A percentile compares a stretch with the other conserved stretches of the same genome.
These are phyloP conservation scores for Porcisia hertigi DNA, from an alignment of 208 protist genomes.

Conservation along the genomic window DNA sequence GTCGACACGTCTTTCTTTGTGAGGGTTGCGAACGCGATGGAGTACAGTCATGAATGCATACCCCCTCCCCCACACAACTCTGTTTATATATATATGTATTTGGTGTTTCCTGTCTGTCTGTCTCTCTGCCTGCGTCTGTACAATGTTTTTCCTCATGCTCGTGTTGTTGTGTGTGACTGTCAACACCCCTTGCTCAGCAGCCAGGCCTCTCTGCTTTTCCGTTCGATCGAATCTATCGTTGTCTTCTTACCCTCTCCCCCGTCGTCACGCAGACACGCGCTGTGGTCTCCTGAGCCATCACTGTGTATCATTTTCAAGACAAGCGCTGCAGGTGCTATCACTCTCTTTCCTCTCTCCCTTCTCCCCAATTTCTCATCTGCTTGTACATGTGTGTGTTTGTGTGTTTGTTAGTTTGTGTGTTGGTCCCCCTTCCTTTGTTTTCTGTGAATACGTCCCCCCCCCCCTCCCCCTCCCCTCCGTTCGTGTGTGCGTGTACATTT, in stretches of 20 bases:
- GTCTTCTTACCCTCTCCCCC: neutral
- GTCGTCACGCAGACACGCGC: neutral
- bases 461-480: too few species aligned
- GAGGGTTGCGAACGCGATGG: neutral
- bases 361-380: neutral
- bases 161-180: too few species aligned
- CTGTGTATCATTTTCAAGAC: neutral
- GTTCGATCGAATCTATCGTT: neutral
- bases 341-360: neutral
- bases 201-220: too few species aligned
- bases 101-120: neutral
- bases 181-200: too few species aligned
- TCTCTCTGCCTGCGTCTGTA: neutral
- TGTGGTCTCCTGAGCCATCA: too few species aligned
- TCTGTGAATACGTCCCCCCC: too few species aligned
- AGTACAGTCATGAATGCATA: neutral
- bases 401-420: neutral
- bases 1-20: constrained; percentile 7
- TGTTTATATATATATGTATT: too few species aligned
- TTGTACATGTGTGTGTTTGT: neutral
- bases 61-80: too few species aligned
- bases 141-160: too few species aligned
- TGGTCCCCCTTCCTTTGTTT: too few species aligned
- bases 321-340: neutral
- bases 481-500: neutral